Percentiles rank a stretch among this genome's conserved stretches.
These are phyloP conservation scores for Kodamaea ohmeri DNA, from an alignment of 1,139 yeast species.

Conservation along the genomic window DNA sequence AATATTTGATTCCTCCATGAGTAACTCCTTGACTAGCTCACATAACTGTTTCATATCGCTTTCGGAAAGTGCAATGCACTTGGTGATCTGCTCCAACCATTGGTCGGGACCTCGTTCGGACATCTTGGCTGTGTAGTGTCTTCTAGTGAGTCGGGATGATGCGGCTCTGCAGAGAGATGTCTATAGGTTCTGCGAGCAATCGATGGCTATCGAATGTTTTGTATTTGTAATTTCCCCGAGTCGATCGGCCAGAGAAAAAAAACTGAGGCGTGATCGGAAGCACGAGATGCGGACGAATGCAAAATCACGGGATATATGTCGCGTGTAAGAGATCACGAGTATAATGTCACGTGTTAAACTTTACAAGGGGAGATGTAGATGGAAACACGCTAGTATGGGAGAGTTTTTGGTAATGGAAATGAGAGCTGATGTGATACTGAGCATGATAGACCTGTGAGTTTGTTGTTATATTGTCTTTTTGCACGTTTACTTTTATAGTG, in stretches of 20 bases:
- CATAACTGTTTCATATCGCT: conserved; percentile 95
- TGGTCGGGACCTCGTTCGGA: conserved; percentile 87
- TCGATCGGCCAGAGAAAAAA: background rate
- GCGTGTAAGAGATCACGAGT: background rate
- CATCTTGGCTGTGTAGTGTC: conserved; percentile 35
- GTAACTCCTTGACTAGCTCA: conserved; percentile 58
- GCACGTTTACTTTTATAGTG: no score
- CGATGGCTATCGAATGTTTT: conserved; percentile 1
- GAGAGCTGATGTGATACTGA: no score
- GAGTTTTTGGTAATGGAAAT: no score
- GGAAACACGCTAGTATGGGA: no score
- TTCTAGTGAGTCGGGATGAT: conserved; percentile 5
- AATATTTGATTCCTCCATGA: conserved; percentile 54
- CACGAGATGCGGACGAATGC: background rate
- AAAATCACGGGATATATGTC: background rate
- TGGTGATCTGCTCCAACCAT: conserved; percentile 92
- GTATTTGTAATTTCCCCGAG: conserved; percentile 2
- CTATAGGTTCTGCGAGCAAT: conserved; percentile 1
- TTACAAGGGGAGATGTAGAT: no score
- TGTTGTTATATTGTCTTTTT: background rate
- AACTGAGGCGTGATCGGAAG: background rate
- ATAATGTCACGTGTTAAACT: no score
- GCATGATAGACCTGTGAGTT: no score
- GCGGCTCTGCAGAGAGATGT: background rate
- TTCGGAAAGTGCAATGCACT: conserved; percentile 86